Evolutionary conservation across 2,329 filamentous ascomycete genomes (phyloP).

Genomic region (Didymosphaeria variabile): DNA sequence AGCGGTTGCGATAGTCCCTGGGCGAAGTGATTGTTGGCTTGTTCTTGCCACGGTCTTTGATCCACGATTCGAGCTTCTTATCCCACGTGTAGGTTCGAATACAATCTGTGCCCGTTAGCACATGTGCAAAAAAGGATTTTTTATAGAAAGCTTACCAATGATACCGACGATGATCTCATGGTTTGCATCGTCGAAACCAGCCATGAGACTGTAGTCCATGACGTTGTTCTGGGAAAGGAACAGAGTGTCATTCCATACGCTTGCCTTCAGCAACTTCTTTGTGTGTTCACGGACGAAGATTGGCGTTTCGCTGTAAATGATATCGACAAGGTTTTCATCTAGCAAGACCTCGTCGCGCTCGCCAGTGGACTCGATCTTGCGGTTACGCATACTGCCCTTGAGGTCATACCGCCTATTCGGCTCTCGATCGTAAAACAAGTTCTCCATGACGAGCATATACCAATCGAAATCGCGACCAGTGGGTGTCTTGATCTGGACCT

Average conservation of each 20-base stretch:
- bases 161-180: conserved; percentile 97
- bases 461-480: conserved; percentile 95
- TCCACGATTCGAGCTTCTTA: conserved; percentile 99
- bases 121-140: not conserved
- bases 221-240: conserved; percentile 95
- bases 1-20: conserved; percentile 96
- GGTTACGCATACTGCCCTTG: conserved; percentile 98
- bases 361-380: conserved; percentile 94
- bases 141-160: conserved; percentile 61
- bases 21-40: conserved; percentile 95
- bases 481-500: conserved; percentile 96
- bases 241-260: conserved; percentile 96
- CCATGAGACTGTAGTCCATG: conserved; percentile 99
- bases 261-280: conserved; percentile 89
- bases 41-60: conserved; percentile 92
- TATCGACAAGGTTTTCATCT: conserved; percentile 99
- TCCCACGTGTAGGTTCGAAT: conserved; percentile 99
- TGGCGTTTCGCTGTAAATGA: conserved; percentile 91
- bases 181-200: conserved; percentile 88
- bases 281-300: conserved; percentile 95
- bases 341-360: conserved; percentile 95
- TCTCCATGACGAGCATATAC: conserved; percentile 95
- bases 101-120: conserved; percentile 67
- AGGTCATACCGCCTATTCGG: conserved; percentile 86
- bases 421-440: conserved; percentile 93